A percentile compares a stretch with the other conserved stretches of the same genome.
Conservation (phyloP, 2,329 filamentous ascomycete species). For the Diaporthe velutina region DNA sequence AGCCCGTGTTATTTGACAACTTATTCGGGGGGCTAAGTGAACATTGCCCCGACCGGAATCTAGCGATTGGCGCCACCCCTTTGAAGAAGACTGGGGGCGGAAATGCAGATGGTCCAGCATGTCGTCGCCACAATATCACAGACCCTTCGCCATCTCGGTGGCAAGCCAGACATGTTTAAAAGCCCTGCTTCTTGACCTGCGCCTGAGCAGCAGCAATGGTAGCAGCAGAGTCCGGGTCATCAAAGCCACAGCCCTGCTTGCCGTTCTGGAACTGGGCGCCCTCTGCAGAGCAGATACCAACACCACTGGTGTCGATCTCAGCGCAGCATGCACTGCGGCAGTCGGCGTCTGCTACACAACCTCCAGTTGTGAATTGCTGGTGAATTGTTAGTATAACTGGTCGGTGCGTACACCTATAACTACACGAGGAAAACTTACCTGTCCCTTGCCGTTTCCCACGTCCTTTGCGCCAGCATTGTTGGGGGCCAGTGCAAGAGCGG, state of each 20-base stretch:
- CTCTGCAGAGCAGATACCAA: conserved; percentile 49
- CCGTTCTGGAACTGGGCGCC: conserved; percentile 50
- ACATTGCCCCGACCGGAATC: not conserved
- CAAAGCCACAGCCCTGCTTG: conserved; percentile 51
- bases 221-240: conserved; percentile 47
- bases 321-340: conserved; percentile 48
- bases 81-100: not conserved
- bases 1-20: not conserved
- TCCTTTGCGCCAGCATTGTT: conserved; percentile 49
- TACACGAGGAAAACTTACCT: too few relatives aligned
- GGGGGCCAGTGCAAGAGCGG: conserved; percentile 46
- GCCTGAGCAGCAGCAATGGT: conserved; percentile 50
- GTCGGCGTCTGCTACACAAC: conserved; percentile 49
- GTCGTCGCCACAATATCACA: not conserved
- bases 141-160: not conserved
- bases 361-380: conserved; percentile 50
- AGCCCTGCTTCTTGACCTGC: conserved; percentile 49
- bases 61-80: not conserved
- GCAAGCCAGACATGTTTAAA: conserved; percentile 39
- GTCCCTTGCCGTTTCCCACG: conserved; percentile 47
- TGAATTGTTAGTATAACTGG: too few relatives aligned
- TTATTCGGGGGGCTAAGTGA: too few relatives aligned
- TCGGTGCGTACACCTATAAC: too few relatives aligned
- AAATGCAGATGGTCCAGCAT: not conserved
- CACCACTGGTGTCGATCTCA: conserved; percentile 44